Conservation (phyloP, 805 yeast species). For the Wickerhamiella hasegawae region DNA sequence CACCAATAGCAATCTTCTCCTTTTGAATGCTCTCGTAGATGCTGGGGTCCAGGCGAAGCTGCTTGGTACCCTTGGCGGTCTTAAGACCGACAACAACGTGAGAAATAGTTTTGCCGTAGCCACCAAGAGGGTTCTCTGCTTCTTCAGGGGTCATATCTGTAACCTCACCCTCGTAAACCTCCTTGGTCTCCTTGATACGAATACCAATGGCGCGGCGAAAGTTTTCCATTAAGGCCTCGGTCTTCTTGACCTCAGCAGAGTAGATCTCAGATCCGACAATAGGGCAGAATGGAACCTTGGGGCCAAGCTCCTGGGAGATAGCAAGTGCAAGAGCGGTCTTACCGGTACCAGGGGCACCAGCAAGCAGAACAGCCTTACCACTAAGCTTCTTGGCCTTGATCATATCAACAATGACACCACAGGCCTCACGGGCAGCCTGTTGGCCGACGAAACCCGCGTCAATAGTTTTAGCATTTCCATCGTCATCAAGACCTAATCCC, state of each 20-base stretch:
- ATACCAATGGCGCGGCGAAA: conserved; percentile 93
- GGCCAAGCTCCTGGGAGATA: conserved; percentile 88
- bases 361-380: conserved; percentile 87
- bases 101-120: conserved; percentile 90
- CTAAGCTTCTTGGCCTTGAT: conserved; percentile 85
- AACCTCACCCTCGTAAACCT: conserved; percentile 96
- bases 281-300: conserved; percentile 95
- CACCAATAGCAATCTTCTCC: conserved; percentile 89
- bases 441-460: conserved; percentile 88
- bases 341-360: conserved; percentile 98
- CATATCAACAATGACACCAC: conserved; percentile 87
- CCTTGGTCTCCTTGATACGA: conserved; percentile 91
- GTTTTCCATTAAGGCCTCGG: conserved; percentile 91
- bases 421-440: conserved; percentile 54
- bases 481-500: conserved; percentile 87
- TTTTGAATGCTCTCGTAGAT: conserved; percentile 89
- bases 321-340: conserved; percentile 96
- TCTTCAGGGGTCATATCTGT: conserved; percentile 92
- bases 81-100: conserved; percentile 90
- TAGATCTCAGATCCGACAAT: conserved; percentile 89
- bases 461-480: conserved; percentile 62
- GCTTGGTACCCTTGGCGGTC: conserved; percentile 84
- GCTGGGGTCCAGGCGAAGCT: conserved; percentile 74
- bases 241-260: conserved; percentile 93
- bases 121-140: conserved; percentile 91